Percentiles rank a stretch among this genome's conserved stretches.
phyloP scores from a whole-genome alignment of 495 filamentous ascomycete species.

The Penicillium pulvis region DNA sequence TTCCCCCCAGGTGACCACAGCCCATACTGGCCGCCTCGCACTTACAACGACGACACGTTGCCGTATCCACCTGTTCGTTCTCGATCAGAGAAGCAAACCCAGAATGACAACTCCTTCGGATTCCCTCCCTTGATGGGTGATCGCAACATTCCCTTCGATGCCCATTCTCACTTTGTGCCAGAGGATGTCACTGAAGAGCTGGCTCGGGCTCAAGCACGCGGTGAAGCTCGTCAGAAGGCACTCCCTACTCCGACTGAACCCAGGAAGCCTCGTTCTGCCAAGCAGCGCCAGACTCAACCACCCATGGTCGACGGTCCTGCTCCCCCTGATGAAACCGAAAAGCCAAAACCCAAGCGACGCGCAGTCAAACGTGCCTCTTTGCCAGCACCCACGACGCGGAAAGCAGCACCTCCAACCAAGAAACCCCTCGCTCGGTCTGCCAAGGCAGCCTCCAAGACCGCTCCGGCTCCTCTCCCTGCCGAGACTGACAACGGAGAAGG shows the following conservation, averaged over 20 bases:
- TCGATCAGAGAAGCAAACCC: constrained; percentile 30
- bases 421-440: neutral
- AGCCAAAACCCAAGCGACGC: constrained; percentile 8
- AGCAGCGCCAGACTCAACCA: constrained; percentile 10
- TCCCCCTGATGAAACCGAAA: neutral
- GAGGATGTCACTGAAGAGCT: constrained; percentile 26
- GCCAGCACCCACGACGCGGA: neutral
- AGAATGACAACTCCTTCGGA: constrained; percentile 36
- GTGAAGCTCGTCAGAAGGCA: neutral
- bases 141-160: constrained; percentile 36
- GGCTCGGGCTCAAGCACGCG: constrained; percentile 1
- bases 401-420: neutral
- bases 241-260: constrained; percentile 10
- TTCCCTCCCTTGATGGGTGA: constrained; percentile 45
- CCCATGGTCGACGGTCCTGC: neutral
- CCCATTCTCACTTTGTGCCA: constrained; percentile 7
- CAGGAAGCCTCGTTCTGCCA: constrained; percentile 13
- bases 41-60: constrained; percentile 31
- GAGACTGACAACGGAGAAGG: neutral
- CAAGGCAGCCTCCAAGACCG: neutral
- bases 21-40: constrained; percentile 33
- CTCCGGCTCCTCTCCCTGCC: neutral
- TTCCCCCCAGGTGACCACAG: constrained; percentile 25
- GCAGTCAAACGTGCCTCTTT: constrained; percentile 7
- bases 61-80: constrained; percentile 36